Evolutionary conservation across 1,284 basidiomycete species (phyloP).

Genomic region (Apiotrichum veenhuisii): DNA sequence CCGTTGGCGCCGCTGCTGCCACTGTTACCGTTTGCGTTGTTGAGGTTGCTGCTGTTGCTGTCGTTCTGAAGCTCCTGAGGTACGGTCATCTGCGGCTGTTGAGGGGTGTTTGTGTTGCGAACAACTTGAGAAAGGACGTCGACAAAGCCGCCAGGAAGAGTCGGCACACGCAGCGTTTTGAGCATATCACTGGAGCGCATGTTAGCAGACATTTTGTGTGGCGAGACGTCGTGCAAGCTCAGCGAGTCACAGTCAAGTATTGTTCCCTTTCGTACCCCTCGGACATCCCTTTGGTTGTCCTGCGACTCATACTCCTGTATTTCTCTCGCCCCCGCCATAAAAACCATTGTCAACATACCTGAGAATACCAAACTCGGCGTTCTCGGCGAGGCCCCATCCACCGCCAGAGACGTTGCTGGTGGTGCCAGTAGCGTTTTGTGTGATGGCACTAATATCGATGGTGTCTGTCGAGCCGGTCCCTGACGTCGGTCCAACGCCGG

Average conservation of each 20-base stretch:
- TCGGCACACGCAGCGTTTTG: slow-evolving; percentile 43
- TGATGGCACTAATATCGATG: slow-evolving; percentile 11
- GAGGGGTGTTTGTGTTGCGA: neutral
- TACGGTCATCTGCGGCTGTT: neutral
- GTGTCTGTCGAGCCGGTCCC: neutral
- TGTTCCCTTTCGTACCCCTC: neutral
- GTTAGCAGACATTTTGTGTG: neutral
- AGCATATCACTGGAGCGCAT: slow-evolving; percentile 39
- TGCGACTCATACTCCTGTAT: neutral
- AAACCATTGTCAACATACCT: neutral
- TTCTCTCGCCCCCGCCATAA: neutral
- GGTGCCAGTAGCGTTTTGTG: neutral
- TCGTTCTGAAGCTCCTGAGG: neutral
- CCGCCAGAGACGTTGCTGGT: neutral
- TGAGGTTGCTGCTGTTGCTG: neutral
- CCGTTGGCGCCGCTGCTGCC: neutral
- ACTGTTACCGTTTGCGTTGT: neutral
- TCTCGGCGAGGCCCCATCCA: slow-evolving; percentile 14
- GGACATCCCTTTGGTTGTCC: neutral
- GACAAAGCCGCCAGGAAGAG: slow-evolving; percentile 44
- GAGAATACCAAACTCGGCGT: slow-evolving; percentile 21
- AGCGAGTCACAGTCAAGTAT: neutral
- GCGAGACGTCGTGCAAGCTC: neutral
- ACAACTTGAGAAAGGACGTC: slow-evolving; percentile 36
- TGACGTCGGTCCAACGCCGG: neutral